Evolutionary conservation across 23 red algal species (phyloP), one percentile per base, ranked within the genome.

Genomic region (Gracilariopsis chorda): DNA sequence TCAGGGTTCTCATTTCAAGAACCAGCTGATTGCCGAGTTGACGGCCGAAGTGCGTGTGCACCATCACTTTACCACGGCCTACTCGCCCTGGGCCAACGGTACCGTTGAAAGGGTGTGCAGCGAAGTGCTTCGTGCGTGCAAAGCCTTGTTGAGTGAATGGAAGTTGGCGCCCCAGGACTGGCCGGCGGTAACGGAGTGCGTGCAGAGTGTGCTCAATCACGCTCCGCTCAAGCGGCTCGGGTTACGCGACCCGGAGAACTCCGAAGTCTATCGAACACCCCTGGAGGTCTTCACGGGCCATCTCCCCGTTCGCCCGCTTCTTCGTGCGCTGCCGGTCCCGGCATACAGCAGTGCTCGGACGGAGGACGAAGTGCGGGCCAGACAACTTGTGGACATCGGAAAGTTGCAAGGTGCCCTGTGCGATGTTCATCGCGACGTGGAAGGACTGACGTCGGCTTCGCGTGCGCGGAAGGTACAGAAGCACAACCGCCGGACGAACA

Each of bases 51-150:
- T 75, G 44, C 24, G 33, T 16, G 40, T 52, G 7, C 19, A n/a
- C 7, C 64, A 88, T 73, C 83, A 88, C 45, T 88, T 74, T 36
- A 52, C 60, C 12, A 71, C 65, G n/a, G 62, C 83, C 4, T 73
- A 88, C 32, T 88, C 44, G 23, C 83, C 83, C 13, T 75, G 61
- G 83, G n/a, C n/a, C n/a, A n/a, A n/a, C n/a, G n/a, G n/a, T n/a
- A n/a, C n/a, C n/a, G n/a, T n/a, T n/a, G n/a, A 88, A 46, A 34
- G 43, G 7, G 61, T 88, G 16, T 84, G 80, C 13, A 20, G 59
- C 5, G 80, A 84, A 30, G 80, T 64, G 37, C 7, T 88, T 8
- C 30, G 53, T 4, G 49, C 62, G 23, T 74, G 63, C 39, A 7
- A 36, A 73, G 64, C 60, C 4, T 19, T 71, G 20, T 40, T 84